These are phyloP conservation scores for Bolboschoenus planiculmis DNA, from an alignment of 176 grass and related monocot species.

Conservation along the genomic window DNA sequence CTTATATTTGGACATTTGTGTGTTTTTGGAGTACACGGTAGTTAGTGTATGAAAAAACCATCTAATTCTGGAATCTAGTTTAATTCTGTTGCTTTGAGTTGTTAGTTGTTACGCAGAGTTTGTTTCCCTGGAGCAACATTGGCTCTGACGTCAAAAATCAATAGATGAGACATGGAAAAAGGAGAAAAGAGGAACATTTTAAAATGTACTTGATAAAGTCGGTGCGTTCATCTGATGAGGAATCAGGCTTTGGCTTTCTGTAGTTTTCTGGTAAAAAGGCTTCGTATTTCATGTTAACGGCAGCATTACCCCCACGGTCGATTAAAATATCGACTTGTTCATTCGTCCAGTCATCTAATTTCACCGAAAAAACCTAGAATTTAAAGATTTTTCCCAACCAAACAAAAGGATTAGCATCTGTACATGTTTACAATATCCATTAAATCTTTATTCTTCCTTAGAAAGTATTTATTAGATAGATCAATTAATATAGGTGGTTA, in stretches of 20 bases:
- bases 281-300: slow-evolving; percentile 72
- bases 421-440: not conserved
- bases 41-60: not conserved
- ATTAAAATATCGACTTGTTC: slow-evolving; percentile 72
- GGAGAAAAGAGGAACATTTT: not conserved
- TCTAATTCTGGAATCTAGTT: not conserved
- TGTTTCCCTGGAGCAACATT: not conserved
- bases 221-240: slow-evolving; percentile 53
- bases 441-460: not conserved
- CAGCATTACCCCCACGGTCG: slow-evolving; percentile 62
- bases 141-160: not conserved
- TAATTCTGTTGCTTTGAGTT: not conserved
- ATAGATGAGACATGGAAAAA: not conserved
- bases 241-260: slow-evolving; percentile 67
- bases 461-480: not conserved
- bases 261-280: slow-evolving; percentile 63
- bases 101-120: not conserved
- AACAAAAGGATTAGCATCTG: slow-evolving; percentile 4
- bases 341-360: slow-evolving; percentile 90
- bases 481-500: not conserved
- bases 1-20: not conserved
- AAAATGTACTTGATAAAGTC: slow-evolving; percentile 68
- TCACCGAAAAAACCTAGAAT: slow-evolving; percentile 72
- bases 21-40: not conserved
- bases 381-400: slow-evolving; percentile 17